A percentile compares a stretch with the other conserved stretches of the same genome.
Conservation (phyloP, 441 rosid species). For the Melastoma candidum region DNA sequence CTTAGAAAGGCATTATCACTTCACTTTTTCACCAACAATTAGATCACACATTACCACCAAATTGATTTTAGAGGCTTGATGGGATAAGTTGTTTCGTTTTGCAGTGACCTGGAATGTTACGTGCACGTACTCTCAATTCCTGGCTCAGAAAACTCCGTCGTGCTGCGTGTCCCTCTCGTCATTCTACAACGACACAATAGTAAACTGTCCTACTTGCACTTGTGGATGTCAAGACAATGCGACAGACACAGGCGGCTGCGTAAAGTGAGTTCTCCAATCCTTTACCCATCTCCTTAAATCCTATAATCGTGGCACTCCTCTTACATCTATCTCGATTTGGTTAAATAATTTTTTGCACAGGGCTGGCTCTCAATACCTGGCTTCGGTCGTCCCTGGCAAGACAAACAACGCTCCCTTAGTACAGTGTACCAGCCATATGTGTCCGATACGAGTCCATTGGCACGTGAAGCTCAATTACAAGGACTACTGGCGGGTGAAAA, state of each 20-base stretch:
- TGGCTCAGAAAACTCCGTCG: constrained; percentile 54
- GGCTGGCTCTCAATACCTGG: constrained; percentile 38
- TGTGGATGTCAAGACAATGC: constrained; percentile 60
- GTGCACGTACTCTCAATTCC: constrained; percentile 74
- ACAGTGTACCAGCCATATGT: constrained; percentile 81
- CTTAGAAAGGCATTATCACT: background rate
- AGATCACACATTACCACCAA: too few relatives aligned
- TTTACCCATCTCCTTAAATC: background rate
- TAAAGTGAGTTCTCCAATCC: constrained; percentile 44
- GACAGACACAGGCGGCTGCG: constrained; percentile 40
- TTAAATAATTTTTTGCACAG: constrained; percentile 24
- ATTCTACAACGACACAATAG: constrained; percentile 65
- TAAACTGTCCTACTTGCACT: constrained; percentile 61
- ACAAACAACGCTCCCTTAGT: constrained; percentile 36
- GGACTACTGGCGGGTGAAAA: constrained; percentile 77
- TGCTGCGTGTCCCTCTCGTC: constrained; percentile 87
- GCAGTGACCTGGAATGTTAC: constrained; percentile 90
- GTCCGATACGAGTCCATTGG: constrained; percentile 87
- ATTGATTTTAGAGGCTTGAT: too few relatives aligned
- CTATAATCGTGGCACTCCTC: background rate
- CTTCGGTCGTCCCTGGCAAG: constrained; percentile 36
- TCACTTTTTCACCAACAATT: background rate
- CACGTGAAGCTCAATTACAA: constrained; percentile 73
- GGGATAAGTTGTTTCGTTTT: constrained; percentile 8
- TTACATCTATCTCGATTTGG: background rate